Conservation (phyloP, 2,329 filamentous ascomycete genomes). For the Colletotrichum siamense region DNA sequence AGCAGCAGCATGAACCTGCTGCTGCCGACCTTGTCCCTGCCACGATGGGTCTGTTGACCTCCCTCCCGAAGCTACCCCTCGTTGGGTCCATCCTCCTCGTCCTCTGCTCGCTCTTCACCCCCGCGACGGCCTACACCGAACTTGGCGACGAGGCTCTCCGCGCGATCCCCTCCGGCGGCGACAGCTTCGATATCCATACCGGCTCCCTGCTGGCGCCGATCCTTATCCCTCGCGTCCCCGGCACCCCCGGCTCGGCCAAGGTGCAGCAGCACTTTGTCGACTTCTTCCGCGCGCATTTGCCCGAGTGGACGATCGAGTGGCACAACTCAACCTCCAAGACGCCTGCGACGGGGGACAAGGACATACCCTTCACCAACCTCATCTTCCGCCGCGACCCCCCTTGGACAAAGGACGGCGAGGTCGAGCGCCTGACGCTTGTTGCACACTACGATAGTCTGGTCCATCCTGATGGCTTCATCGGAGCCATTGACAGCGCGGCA, state of each 20-base stretch:
- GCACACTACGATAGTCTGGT: slow-evolving; percentile 94
- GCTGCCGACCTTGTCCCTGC: slow-evolving; percentile 1
- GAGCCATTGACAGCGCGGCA: slow-evolving; percentile 90
- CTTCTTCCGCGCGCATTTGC: slow-evolving; percentile 79
- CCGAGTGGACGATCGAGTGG: slow-evolving; percentile 79
- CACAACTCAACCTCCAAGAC: slow-evolving; percentile 92
- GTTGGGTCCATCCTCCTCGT: slow-evolving; percentile 21
- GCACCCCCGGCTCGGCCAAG: slow-evolving; percentile 74
- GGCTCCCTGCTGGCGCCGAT: slow-evolving; percentile 85
- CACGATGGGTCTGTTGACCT: slow-evolving; percentile 19
- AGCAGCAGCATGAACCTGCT: slow-evolving; percentile 18
- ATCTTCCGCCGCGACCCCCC: slow-evolving; percentile 90
- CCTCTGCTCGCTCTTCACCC: slow-evolving; percentile 26
- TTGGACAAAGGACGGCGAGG: slow-evolving; percentile 75
- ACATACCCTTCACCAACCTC: slow-evolving; percentile 86
- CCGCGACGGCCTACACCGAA: slow-evolving; percentile 46
- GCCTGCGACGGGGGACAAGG: slow-evolving; percentile 71
- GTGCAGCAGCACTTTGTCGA: slow-evolving; percentile 83
- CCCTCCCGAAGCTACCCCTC: slow-evolving; percentile 18
- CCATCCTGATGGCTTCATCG: slow-evolving; percentile 84
- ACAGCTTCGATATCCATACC: slow-evolving; percentile 79
- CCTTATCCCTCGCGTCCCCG: slow-evolving; percentile 85
- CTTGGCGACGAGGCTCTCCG: slow-evolving; percentile 79
- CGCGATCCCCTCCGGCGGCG: slow-evolving; percentile 72
- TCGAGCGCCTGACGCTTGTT: slow-evolving; percentile 82